A percentile compares a stretch with the other conserved stretches of the same genome.
phyloP scores from a whole-genome alignment of 1,284 basidiomycete genomes.

The Ceratobasidium sp. region DNA sequence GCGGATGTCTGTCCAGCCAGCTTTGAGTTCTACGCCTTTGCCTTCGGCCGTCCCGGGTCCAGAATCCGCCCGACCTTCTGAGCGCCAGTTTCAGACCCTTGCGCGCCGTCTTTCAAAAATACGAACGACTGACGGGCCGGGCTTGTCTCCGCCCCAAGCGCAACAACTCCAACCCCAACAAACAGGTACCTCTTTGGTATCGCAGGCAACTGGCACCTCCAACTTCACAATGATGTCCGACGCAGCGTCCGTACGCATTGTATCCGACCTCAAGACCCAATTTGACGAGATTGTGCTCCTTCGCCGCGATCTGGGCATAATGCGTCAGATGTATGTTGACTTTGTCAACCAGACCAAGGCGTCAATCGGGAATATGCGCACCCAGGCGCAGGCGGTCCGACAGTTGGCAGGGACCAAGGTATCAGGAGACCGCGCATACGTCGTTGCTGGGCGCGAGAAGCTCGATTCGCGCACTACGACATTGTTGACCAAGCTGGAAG shows the following conservation, averaged over 20 bases:
- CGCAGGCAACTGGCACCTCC: slow-evolving; percentile 78
- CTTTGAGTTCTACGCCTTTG: slow-evolving; percentile 55
- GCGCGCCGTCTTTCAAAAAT: slow-evolving; percentile 65
- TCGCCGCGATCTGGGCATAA: slow-evolving; percentile 90
- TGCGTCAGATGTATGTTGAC: slow-evolving; percentile 93
- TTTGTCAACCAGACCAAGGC: slow-evolving; percentile 92
- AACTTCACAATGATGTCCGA: slow-evolving; percentile 69
- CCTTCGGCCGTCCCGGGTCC: slow-evolving; percentile 67
- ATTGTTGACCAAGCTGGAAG: slow-evolving; percentile 91
- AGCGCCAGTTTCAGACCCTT: slow-evolving; percentile 74
- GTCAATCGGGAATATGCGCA: slow-evolving; percentile 77
- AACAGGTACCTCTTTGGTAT: slow-evolving; percentile 64
- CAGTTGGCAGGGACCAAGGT: slow-evolving; percentile 85
- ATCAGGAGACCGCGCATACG: slow-evolving; percentile 86
- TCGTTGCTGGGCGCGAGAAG: slow-evolving; percentile 91
- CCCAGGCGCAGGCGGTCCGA: slow-evolving; percentile 87
- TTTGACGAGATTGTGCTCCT: slow-evolving; percentile 95
- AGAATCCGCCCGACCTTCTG: slow-evolving; percentile 68
- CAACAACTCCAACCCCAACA: slow-evolving; percentile 44
- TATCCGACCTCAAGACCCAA: slow-evolving; percentile 87
- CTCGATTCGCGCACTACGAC: slow-evolving; percentile 90
- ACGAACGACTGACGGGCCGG: slow-evolving; percentile 11
- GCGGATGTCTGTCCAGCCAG: slow-evolving; percentile 58
- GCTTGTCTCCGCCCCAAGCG: background rate
- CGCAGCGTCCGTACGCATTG: slow-evolving; percentile 61